Evolutionary conservation across 495 filamentous ascomycete species (phyloP).

Genomic region (Aeminium ludgeri): DNA sequence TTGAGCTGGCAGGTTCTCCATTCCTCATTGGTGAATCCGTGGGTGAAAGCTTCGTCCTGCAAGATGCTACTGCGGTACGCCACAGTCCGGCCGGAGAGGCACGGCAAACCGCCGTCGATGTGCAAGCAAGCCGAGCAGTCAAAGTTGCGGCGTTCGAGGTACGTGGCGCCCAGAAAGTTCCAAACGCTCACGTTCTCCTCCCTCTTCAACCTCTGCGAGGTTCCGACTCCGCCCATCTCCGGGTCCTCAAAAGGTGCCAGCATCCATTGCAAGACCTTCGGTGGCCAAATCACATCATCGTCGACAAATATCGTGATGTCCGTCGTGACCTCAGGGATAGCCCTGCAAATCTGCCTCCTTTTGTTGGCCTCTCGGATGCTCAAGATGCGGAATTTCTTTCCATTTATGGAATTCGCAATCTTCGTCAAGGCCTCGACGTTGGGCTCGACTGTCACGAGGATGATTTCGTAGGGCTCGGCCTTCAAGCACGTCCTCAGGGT

Average conservation of each 20-base stretch:
- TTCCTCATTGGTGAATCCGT: conserved; percentile 39
- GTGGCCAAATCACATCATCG: conserved; percentile 76
- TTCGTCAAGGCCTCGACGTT: conserved; percentile 37
- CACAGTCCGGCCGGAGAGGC: conserved; percentile 73
- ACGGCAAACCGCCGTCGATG: conserved; percentile 72
- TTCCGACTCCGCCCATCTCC: conserved; percentile 62
- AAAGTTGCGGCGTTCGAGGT: conserved; percentile 73
- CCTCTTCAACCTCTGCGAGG: conserved; percentile 62
- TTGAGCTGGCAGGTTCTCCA: conserved; percentile 39
- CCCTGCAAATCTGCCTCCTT: conserved; percentile 64
- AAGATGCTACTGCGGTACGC: conserved; percentile 69
- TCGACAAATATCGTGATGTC: conserved; percentile 67
- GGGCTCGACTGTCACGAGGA: conserved; percentile 49
- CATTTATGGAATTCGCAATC: conserved; percentile 35
- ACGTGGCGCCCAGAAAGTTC: conserved; percentile 65
- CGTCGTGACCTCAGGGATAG: conserved; percentile 59
- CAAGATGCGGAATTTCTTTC: conserved; percentile 28
- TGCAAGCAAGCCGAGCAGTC: conserved; percentile 76
- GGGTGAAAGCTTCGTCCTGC: conserved; percentile 55
- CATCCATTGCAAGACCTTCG: conserved; percentile 61
- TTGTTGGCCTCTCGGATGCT: conserved; percentile 47
- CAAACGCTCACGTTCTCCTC: conserved; percentile 42
- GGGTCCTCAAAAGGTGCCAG: conserved; percentile 70
- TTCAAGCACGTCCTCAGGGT: conserved; percentile 43
- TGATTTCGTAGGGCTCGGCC: conserved; percentile 38